These are phyloP conservation scores for Chlorella sorokiniana DNA, from an alignment of 139 green algal genomes.

Conservation along the genomic window DNA sequence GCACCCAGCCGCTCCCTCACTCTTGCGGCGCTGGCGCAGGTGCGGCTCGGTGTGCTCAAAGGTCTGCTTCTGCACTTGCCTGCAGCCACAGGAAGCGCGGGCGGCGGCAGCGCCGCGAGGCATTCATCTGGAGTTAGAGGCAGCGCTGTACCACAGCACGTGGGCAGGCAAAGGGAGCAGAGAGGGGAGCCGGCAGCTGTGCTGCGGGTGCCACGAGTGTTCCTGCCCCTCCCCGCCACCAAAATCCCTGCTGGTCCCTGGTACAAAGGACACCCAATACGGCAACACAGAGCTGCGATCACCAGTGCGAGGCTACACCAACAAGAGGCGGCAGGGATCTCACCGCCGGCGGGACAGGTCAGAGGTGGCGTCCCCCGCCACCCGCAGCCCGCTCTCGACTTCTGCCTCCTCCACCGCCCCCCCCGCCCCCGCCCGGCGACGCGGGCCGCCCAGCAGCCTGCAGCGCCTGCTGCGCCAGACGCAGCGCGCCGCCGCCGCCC, in stretches of 20 bases:
- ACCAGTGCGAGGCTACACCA: not conserved
- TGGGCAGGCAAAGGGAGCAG: no score
- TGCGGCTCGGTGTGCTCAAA: conserved; percentile 26
- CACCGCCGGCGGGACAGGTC: conserved; percentile 29
- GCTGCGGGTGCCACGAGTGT: no score
- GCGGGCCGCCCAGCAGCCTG: not conserved
- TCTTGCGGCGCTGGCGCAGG: not conserved
- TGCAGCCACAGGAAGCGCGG: not conserved
- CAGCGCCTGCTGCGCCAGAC: not conserved
- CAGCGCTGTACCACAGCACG: not conserved
- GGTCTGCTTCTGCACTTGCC: conserved; percentile 10
- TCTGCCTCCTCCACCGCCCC: conserved; percentile 1
- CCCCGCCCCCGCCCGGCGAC: not conserved
- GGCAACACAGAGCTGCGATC: not conserved
- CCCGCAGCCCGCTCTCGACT: conserved; percentile 3
- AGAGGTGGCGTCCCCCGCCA: conserved; percentile 1
- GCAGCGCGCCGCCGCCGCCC: not conserved
- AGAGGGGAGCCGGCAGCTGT: no score
- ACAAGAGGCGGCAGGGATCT: no score
- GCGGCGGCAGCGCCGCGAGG: not conserved
- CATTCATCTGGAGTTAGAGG: not conserved
- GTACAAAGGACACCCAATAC: no score
- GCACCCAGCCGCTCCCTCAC: not conserved
- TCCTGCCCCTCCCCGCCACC: no score
- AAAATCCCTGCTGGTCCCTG: no score